phyloP scores from a whole-genome alignment of 805 yeast species.

The Komagataella pastoris region DNA sequence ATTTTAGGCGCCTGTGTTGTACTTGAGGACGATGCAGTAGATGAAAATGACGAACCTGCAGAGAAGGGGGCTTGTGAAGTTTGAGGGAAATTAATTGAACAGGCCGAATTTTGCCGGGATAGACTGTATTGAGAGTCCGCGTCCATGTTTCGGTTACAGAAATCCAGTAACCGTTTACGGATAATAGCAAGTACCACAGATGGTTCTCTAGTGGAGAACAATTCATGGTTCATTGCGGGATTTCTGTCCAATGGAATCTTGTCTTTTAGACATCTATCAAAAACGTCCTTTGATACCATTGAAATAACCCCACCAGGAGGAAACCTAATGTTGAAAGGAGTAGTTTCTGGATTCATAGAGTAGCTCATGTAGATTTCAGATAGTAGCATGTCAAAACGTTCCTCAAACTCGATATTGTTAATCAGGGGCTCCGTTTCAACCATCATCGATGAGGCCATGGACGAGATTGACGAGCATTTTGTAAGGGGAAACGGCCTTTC shows the following conservation, averaged over 20 bases:
- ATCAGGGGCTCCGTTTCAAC: not conserved
- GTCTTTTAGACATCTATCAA: conserved; percentile 14
- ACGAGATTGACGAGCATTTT: not conserved
- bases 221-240: conserved; percentile 13
- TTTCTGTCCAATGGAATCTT: conserved; percentile 13
- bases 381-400: conserved; percentile 29
- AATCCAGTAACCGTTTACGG: conserved; percentile 17
- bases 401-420: not conserved
- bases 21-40: conserved; percentile 2
- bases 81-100: conserved; percentile 5
- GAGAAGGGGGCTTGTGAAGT: not conserved
- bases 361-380: conserved; percentile 32
- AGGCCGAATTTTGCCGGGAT: conserved; percentile 14
- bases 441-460: conserved; percentile 2
- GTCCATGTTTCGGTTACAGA: conserved; percentile 11
- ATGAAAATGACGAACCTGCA: not conserved
- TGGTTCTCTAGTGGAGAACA: conserved; percentile 11
- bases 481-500: not conserved
- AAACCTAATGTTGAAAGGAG: conserved; percentile 52
- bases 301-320: conserved; percentile 62
- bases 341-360: conserved; percentile 43
- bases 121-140: conserved; percentile 7
- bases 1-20: conserved; percentile 1
- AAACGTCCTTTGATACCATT: conserved; percentile 42
- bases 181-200: conserved; percentile 15